Evolutionary conservation across 768 basidiomycete species (phyloP).

Genomic region (Suillus ampliporus): DNA sequence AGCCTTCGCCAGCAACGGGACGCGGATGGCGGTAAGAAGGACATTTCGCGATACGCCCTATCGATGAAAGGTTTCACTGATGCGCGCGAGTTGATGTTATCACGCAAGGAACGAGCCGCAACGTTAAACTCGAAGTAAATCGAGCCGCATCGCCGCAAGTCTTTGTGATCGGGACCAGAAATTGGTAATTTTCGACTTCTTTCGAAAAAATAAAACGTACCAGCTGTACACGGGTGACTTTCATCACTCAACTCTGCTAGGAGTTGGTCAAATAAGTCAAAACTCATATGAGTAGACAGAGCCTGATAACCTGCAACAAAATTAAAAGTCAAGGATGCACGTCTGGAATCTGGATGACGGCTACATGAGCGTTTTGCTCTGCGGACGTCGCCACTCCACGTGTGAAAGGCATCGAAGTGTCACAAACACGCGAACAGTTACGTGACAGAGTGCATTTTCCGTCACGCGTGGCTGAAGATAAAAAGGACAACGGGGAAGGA

Average conservation of each 20-base stretch:
- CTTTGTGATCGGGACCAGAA: constrained; percentile 11
- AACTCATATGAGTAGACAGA: not conserved
- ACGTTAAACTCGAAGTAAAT: not conserved
- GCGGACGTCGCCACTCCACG: constrained; percentile 14
- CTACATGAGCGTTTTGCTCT: constrained; percentile 2
- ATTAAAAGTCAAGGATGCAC: not conserved
- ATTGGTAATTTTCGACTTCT: not conserved
- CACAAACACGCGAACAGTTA: constrained; percentile 28
- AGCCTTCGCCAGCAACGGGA: constrained; percentile 63
- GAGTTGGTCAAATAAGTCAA: constrained; percentile 9
- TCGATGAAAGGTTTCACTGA: constrained; percentile 46
- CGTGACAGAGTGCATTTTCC: constrained; percentile 45
- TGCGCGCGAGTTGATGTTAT: constrained; percentile 5
- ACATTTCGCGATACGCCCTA: constrained; percentile 57
- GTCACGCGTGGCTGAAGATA: constrained; percentile 59
- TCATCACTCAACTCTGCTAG: constrained; percentile 4
- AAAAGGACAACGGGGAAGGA: constrained; percentile 59
- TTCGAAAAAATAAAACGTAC: constrained; percentile 5
- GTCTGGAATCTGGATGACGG: not conserved
- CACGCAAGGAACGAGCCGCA: constrained; percentile 8
- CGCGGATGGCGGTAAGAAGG: constrained; percentile 40
- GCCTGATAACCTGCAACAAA: constrained; percentile 1
- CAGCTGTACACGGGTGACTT: constrained; percentile 4
- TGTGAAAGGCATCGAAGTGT: constrained; percentile 19
- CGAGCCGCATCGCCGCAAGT: constrained; percentile 4